phyloP scores from a whole-genome alignment of 2,329 filamentous ascomycete species.

The Cryphonectria carpinicola region DNA sequence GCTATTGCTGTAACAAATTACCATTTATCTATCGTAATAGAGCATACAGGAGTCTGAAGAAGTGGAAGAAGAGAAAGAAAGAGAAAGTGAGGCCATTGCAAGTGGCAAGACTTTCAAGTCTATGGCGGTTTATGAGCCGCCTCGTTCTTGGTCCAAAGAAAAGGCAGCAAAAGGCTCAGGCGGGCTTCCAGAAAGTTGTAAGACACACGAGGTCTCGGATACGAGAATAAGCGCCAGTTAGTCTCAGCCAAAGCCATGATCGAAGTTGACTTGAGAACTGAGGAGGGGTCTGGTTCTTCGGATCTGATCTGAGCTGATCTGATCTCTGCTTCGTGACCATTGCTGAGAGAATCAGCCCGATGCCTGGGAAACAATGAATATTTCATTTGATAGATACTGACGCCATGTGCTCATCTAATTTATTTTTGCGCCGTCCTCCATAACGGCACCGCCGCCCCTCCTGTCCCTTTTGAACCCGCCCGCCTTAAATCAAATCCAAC shows the following conservation, averaged over 20 bases:
- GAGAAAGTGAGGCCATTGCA: background rate
- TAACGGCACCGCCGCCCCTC: background rate
- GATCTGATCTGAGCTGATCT: background rate
- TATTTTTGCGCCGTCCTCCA: constrained; percentile 12
- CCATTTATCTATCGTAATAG: no score
- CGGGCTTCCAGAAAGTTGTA: background rate
- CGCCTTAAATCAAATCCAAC: constrained; percentile 56
- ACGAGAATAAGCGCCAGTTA: background rate
- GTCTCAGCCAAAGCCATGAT: no score
- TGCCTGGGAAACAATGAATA: background rate
- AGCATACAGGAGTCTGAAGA: no score
- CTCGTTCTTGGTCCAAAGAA: background rate
- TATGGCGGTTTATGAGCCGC: background rate
- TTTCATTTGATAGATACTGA: constrained; percentile 15
- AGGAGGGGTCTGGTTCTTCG: background rate
- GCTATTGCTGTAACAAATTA: no score
- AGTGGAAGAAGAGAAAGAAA: background rate
- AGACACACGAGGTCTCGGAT: background rate
- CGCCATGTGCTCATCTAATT: constrained; percentile 18
- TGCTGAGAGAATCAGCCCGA: background rate
- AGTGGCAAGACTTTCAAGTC: background rate
- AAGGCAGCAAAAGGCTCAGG: background rate
- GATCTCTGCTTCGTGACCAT: background rate
- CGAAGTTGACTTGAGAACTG: background rate
- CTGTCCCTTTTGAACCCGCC: background rate